Evolutionary conservation across 495 filamentous ascomycete genomes (phyloP).

Genomic region (Aspergillus cavernicola): DNA sequence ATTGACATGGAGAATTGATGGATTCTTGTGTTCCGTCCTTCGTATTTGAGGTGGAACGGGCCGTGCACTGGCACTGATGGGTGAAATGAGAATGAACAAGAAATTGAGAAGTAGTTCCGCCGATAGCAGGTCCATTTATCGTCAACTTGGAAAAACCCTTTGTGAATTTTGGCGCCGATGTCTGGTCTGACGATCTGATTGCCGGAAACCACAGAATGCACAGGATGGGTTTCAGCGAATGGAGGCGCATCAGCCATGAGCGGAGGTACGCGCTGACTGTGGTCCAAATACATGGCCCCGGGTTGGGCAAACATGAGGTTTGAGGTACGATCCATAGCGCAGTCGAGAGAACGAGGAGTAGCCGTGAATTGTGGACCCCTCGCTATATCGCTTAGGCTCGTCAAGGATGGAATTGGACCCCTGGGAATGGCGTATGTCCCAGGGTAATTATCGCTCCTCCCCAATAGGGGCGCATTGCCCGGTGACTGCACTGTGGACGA

Average conservation of each 20-base stretch:
- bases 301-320: conserved; percentile 30
- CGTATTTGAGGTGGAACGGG: conserved; percentile 43
- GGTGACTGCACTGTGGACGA: conserved; percentile 32
- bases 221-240: conserved; percentile 52
- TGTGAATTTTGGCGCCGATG: conserved; percentile 83
- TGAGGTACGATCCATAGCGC: conserved; percentile 31
- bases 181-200: conserved; percentile 67
- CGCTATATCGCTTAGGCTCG: conserved; percentile 34
- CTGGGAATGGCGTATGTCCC: conserved; percentile 34
- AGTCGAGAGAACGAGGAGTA: conserved; percentile 34
- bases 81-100: conserved; percentile 72
- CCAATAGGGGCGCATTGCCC: conserved; percentile 27
- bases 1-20: conserved; percentile 77
- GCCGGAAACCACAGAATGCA: conserved; percentile 56
- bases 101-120: conserved; percentile 89
- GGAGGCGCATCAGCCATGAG: conserved; percentile 47
- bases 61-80: conserved; percentile 40
- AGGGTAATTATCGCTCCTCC: conserved; percentile 34
- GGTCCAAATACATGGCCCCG: conserved; percentile 26
- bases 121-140: conserved; percentile 95
- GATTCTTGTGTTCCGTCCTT: conserved; percentile 55
- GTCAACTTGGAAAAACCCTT: conserved; percentile 85
- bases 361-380: conserved; percentile 31
- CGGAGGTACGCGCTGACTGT: conserved; percentile 29
- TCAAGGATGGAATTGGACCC: conserved; percentile 29